Evolutionary conservation across 768 basidiomycete species (phyloP).

Genomic region (Pulveroboletus sp.): DNA sequence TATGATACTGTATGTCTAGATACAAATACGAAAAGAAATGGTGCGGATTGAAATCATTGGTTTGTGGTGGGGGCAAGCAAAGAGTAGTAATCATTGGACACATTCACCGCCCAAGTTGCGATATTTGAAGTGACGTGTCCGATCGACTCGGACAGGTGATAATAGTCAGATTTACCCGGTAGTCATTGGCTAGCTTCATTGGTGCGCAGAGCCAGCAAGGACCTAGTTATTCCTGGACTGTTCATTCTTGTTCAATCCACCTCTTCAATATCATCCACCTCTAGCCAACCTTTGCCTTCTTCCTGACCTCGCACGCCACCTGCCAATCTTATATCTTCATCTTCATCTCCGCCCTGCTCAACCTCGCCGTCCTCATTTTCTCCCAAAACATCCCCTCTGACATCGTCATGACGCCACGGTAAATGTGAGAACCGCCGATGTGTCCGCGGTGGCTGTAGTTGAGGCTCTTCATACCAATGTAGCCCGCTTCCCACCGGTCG

Average conservation of each 20-base stretch:
- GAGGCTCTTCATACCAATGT: not conserved
- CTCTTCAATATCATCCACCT: conserved; percentile 59
- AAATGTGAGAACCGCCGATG: conserved; percentile 55
- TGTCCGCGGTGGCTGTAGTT: conserved; percentile 22
- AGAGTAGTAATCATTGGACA: no score
- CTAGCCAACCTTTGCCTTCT: conserved; percentile 49
- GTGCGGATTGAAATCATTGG: no score
- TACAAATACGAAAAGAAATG: no score
- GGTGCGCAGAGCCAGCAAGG: no score
- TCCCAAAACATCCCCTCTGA: conserved; percentile 19
- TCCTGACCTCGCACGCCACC: conserved; percentile 25
- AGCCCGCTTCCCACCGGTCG: not conserved
- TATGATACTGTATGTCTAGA: no score
- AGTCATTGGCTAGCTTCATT: no score
- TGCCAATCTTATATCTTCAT: conserved; percentile 30
- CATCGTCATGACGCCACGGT: conserved; percentile 38
- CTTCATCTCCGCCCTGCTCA: conserved; percentile 29
- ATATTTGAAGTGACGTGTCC: no score
- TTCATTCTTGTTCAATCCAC: conserved; percentile 11
- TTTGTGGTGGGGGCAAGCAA: no score
- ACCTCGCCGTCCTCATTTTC: conserved; percentile 29
- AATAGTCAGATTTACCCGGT: no score
- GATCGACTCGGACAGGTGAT: no score
- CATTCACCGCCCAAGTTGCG: no score
- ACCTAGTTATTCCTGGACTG: not conserved